Evolutionary conservation across 2,329 filamentous ascomycete genomes (phyloP), one percentile per base, ranked within the genome.

Genomic region (Sarocladium brachiariae): DNA sequence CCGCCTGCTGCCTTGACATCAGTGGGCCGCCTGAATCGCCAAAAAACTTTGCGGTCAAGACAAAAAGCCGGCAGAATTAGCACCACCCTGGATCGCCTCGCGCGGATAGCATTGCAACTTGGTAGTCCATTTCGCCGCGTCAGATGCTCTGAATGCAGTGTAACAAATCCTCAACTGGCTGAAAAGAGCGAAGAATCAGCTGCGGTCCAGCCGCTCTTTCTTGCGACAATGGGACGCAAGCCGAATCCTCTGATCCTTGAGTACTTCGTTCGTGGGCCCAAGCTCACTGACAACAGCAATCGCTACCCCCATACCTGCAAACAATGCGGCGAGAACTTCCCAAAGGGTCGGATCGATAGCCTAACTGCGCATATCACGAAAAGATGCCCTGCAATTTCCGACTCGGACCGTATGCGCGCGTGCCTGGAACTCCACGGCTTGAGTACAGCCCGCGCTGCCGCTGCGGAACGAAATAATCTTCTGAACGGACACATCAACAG

Each of bases 241-340:
- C 89, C 88, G 57, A 92, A 93, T 68, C 82, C 83, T 60, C 76
- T 95, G 59, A 91, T 96, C 65, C 78, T 88, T 66, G 83, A 92
- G 69, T 93, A 89, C 74, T 96, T 96, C 67, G 82, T 88, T 65
- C 82, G 90, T 58, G 91, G 91, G 9, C 80, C 82, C 34, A 96
- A 96, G 70, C 78, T 96, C 60, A 83, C 86, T 63, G 89, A 96
- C 70, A 86, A 87, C 56, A 93, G 88, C 72, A 96, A 95, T 67
- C 83, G 91, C 52, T 96, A 96, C 64, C 84, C 89, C 59, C 89
- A 96, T 64, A 93, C 87, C 11, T 96, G 90, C 79, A 92, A 87
- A 67, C 78, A 83, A 57, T 95, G 89, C 65, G 89, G 89, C 57
- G 87, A 93, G 68, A 86, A 87, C 66, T 96, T 96, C 56, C 87